A percentile compares a stretch with the other conserved stretches of the same genome.
phyloP scores from a whole-genome alignment of 805 yeast genomes.

The Saccharomyces jurei region DNA sequence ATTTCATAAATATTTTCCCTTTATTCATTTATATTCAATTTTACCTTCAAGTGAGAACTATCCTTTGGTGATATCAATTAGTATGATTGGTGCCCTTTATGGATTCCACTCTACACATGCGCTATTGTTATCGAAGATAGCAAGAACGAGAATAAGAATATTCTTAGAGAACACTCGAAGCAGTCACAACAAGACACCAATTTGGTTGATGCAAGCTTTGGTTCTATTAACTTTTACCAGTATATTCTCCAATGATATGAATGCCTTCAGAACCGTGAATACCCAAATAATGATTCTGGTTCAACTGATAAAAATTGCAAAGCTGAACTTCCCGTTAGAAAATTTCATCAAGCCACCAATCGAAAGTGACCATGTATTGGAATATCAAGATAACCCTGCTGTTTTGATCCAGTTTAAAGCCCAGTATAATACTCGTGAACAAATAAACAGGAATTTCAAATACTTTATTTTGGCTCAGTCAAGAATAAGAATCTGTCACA shows the following conservation, averaged over 20 bases:
- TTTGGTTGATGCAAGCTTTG: conserved; percentile 81
- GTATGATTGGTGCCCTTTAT: conserved; percentile 83
- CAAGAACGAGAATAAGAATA: conserved; percentile 58
- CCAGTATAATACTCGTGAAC: conserved; percentile 24
- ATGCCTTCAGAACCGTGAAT: conserved; percentile 68
- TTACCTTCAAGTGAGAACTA: conserved; percentile 38
- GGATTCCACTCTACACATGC: conserved; percentile 76
- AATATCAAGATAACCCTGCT: conserved; percentile 37
- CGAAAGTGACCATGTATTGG: conserved; percentile 35
- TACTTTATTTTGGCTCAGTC: conserved; percentile 66
- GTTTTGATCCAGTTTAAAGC: conserved; percentile 35
- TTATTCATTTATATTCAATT: conserved; percentile 58
- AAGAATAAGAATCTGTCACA: conserved; percentile 68
- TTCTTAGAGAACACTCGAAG: conserved; percentile 42
- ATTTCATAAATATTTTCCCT: conserved; percentile 62
- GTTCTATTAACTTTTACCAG: conserved; percentile 79
- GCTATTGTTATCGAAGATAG: conserved; percentile 56
- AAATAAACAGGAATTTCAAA: conserved; percentile 31
- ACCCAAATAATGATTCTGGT: conserved; percentile 75
- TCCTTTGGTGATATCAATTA: conserved; percentile 70
- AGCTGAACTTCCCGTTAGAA: conserved; percentile 54
- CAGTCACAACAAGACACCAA: conserved; percentile 8
- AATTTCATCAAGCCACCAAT: conserved; percentile 35
- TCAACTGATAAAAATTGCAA: conserved; percentile 68
- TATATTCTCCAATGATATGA: conserved; percentile 57